Percentiles rank a stretch among this genome's conserved stretches.
Conservation (phyloP, 805 yeast species). For the Tetrapisispora fleetii region DNA sequence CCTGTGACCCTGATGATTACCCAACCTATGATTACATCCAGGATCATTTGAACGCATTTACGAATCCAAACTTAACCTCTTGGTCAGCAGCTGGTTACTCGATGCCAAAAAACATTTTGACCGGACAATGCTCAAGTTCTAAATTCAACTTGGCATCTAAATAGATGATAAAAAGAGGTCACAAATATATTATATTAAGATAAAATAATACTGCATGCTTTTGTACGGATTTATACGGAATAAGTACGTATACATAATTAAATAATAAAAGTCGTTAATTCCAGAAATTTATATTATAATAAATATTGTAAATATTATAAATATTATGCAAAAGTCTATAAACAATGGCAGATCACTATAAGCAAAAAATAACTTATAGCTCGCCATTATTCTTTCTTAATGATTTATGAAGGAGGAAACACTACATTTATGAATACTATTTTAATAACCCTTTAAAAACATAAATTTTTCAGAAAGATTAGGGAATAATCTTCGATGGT, state of each 20-base stretch:
- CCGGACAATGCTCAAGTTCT: conserved; percentile 36
- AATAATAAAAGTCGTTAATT: neutral
- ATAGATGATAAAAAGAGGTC: neutral
- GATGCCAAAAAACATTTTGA: conserved; percentile 54
- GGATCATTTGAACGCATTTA: conserved; percentile 58
- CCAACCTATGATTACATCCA: conserved; percentile 83
- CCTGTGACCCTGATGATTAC: conserved; percentile 79
- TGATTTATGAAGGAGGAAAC: too few relatives aligned
- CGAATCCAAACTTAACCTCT: conserved; percentile 54
- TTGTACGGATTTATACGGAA: neutral
- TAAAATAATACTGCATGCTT: neutral
- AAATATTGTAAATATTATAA: too few relatives aligned
- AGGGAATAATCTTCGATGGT: neutral
- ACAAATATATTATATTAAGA: neutral
- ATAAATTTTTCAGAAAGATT: neutral
- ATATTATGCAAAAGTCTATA: neutral
- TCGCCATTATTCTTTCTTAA: too few relatives aligned
- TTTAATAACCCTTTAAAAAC: too few relatives aligned
- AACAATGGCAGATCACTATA: too few relatives aligned
- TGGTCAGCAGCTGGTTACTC: conserved; percentile 72
- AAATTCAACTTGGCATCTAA: neutral
- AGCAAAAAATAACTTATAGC: too few relatives aligned
- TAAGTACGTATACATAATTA: neutral
- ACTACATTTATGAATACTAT: too few relatives aligned
- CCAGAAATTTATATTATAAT: too few relatives aligned